Evolutionary conservation across 192 early-diverging fungal species (phyloP).

Genomic region (Mortierella antarctica): DNA sequence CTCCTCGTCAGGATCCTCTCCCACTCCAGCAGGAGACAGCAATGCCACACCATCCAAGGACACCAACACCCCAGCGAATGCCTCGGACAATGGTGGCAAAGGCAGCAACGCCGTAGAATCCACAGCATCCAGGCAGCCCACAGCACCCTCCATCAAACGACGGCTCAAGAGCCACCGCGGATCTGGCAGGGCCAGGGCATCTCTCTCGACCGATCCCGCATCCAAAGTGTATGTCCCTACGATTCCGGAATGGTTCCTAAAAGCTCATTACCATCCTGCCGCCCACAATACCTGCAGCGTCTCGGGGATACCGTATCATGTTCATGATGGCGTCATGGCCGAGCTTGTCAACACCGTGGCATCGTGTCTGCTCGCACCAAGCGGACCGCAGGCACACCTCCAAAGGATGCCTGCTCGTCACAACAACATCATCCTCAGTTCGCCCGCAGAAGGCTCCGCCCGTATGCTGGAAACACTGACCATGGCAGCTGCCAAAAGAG

Average conservation of each 20-base stretch:
- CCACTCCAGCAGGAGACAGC: not conserved
- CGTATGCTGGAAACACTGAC: conserved; percentile 56
- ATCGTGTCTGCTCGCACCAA: conserved; percentile 26
- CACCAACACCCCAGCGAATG: not conserved
- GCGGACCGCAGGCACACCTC: conserved; percentile 15
- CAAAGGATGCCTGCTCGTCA: conserved; percentile 41
- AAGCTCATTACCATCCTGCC: conserved; percentile 11
- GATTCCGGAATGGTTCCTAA: conserved; percentile 25
- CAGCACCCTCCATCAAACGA: conserved; percentile 6
- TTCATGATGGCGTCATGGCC: conserved; percentile 19
- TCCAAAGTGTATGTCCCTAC: conserved; percentile 32
- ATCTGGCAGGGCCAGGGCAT: not conserved
- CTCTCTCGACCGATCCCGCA: not conserved
- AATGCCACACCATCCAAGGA: not conserved
- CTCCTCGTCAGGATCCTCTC: not conserved
- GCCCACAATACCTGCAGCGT: conserved; percentile 12
- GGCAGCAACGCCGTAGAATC: not conserved
- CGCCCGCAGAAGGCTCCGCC: conserved; percentile 55
- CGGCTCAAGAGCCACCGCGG: conserved; percentile 9
- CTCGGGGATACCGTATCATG: conserved; percentile 21
- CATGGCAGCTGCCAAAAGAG: conserved; percentile 56
- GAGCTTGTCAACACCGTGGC: conserved; percentile 38
- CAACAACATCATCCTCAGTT: conserved; percentile 55
- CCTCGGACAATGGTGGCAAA: too few species aligned
- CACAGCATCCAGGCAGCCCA: not conserved